phyloP scores from a whole-genome alignment of 495 filamentous ascomycete species.

The Trypethelium eluteriae region DNA sequence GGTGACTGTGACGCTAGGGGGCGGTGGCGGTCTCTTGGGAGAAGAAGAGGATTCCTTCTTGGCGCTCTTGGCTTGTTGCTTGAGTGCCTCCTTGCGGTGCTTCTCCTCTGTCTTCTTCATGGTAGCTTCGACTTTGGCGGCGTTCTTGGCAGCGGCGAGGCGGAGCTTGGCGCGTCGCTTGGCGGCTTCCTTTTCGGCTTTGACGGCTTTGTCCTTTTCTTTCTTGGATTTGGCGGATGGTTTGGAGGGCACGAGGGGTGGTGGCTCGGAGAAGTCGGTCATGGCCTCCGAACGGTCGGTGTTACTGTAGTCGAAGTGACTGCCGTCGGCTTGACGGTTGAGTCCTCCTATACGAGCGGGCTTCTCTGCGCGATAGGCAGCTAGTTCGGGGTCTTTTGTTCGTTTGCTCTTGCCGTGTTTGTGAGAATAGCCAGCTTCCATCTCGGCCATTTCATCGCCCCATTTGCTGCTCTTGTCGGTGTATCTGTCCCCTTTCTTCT shows the following conservation, averaged over 20 bases:
- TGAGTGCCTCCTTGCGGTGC: conserved; percentile 21
- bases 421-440: conserved; percentile 13
- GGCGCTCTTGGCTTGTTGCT: conserved; percentile 14
- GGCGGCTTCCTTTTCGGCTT: conserved; percentile 24
- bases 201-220: conserved; percentile 23
- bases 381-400: conserved; percentile 59
- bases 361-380: conserved; percentile 75
- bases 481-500: conserved; percentile 23
- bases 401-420: conserved; percentile 16
- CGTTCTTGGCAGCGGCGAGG: conserved; percentile 10
- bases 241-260: conserved; percentile 16
- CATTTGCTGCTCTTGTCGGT: conserved; percentile 36
- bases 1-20: conserved; percentile 5
- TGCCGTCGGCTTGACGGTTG: conserved; percentile 68
- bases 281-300: conserved; percentile 47
- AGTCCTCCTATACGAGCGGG: conserved; percentile 77
- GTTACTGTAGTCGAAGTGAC: conserved; percentile 55
- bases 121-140: conserved; percentile 17
- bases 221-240: conserved; percentile 17
- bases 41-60: conserved; percentile 11
- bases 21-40: conserved; percentile 6
- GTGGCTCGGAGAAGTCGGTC: conserved; percentile 40
- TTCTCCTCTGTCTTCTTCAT: conserved; percentile 24
- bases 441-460: conserved; percentile 27
- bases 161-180: conserved; percentile 15